A percentile compares a stretch with the other conserved stretches of the same genome.
Evolutionary conservation across 306 rosid species (phyloP).

Genomic region (Pyrus pyrifolia): DNA sequence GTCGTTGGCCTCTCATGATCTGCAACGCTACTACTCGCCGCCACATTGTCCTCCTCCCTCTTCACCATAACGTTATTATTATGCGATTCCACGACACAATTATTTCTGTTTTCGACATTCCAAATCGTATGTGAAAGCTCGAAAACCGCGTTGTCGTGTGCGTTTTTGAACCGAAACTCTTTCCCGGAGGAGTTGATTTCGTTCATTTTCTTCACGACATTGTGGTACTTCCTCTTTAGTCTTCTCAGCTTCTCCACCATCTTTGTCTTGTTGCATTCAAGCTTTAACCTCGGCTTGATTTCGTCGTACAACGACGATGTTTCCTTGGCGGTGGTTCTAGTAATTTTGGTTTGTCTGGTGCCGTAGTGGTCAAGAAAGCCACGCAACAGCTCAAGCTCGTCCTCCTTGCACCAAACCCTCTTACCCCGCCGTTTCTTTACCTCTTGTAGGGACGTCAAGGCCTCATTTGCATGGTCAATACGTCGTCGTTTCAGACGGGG

Average conservation of each 20-base stretch:
- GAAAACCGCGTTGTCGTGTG: conserved; percentile 65
- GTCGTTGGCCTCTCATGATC: background rate
- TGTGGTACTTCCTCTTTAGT: conserved; percentile 62
- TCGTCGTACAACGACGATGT: conserved; percentile 40
- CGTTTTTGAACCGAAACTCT: conserved; percentile 49
- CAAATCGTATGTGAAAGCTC: conserved; percentile 71
- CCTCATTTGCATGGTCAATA: conserved; percentile 5
- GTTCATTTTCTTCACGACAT: conserved; percentile 30
- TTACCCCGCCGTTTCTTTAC: background rate
- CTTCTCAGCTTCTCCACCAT: conserved; percentile 72
- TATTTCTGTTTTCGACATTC: conserved; percentile 17
- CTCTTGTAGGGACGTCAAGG: background rate
- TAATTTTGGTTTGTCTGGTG: background rate
- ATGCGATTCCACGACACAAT: background rate
- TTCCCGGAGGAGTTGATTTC: conserved; percentile 21
- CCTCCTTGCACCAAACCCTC: conserved; percentile 68
- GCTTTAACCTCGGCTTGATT: conserved; percentile 52
- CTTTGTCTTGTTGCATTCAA: conserved; percentile 53
- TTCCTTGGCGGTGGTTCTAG: background rate
- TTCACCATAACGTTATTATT: background rate
- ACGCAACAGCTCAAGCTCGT: conserved; percentile 68
- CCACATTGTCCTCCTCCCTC: background rate
- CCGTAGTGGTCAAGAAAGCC: conserved; percentile 60
- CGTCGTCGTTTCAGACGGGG: conserved; percentile 35
- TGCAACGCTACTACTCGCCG: background rate